These are phyloP conservation scores for Rhodotorula sp. DNA, from an alignment of 1,284 basidiomycete genomes.

Conservation along the genomic window DNA sequence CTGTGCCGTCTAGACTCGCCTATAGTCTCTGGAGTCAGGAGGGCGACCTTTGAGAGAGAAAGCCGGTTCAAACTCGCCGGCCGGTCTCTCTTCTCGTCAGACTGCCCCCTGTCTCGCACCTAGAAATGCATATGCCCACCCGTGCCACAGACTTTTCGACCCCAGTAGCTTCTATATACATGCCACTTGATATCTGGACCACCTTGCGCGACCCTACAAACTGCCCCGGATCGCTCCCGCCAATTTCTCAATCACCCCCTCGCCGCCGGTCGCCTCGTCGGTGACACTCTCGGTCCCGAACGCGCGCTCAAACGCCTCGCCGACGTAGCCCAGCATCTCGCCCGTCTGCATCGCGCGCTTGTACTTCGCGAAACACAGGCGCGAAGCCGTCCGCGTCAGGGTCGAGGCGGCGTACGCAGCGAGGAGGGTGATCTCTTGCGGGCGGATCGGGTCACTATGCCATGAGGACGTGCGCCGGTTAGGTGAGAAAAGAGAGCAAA, in stretches of 20 bases:
- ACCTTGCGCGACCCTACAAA: not conserved
- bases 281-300: constrained; percentile 32
- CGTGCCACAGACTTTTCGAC: not conserved
- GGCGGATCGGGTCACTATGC: constrained; percentile 51
- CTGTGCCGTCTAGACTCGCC: not conserved
- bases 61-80: too few relatives aligned
- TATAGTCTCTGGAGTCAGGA: too few relatives aligned
- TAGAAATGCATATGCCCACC: not conserved
- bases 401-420: constrained; percentile 85
- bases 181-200: not conserved
- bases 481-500: too few relatives aligned
- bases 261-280: constrained; percentile 8
- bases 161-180: not conserved
- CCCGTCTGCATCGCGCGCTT: constrained; percentile 83
- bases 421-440: constrained; percentile 66
- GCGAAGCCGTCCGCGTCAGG: constrained; percentile 78
- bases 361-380: constrained; percentile 68
- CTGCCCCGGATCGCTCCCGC: constrained; percentile 8
- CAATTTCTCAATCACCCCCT: constrained; percentile 5
- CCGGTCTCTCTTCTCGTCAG: too few relatives aligned
- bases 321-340: constrained; percentile 63
- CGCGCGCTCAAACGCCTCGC: constrained; percentile 47
- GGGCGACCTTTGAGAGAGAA: not conserved
- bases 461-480: not conserved
- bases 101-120: too few relatives aligned